phyloP scores from a whole-genome alignment of 306 rosid species.

The Gillenia trifoliata region DNA sequence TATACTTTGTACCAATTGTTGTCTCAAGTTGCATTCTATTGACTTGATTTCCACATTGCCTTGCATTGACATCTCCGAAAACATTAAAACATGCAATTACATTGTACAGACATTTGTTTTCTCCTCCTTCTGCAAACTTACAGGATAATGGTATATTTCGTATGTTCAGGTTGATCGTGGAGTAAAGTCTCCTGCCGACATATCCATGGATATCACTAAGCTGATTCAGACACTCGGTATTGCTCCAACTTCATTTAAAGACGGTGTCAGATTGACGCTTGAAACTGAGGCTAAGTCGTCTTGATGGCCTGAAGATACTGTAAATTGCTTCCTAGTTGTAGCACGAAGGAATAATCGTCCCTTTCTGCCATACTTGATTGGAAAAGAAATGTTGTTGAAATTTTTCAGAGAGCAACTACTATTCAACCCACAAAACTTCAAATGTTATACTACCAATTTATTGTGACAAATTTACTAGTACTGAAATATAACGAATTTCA shows the following conservation, averaged over 20 bases:
- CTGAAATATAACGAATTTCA: background rate
- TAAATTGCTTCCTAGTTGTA: constrained; percentile 6
- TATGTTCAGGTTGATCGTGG: constrained; percentile 77
- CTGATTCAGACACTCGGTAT: constrained; percentile 54
- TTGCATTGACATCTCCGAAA: background rate
- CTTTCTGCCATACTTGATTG: background rate
- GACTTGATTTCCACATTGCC: background rate
- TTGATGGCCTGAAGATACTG: constrained; percentile 25
- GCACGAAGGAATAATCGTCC: background rate
- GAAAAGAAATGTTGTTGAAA: background rate
- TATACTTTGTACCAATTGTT: constrained; percentile 7
- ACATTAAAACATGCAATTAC: background rate
- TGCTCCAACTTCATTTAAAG: constrained; percentile 56
- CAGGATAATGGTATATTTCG: background rate
- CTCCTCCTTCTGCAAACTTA: background rate
- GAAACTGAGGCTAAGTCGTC: constrained; percentile 31
- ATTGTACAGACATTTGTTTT: background rate
- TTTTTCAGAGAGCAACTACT: background rate
- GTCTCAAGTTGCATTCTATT: background rate
- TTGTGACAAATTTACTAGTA: background rate
- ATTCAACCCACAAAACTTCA: background rate
- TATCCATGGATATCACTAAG: constrained; percentile 79
- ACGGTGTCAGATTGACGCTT: constrained; percentile 72
- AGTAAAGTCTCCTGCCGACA: constrained; percentile 84
- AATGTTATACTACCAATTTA: background rate